These are phyloP conservation scores for Cetradonia linearis DNA, from an alignment of 495 filamentous ascomycete species.

Conservation along the genomic window DNA sequence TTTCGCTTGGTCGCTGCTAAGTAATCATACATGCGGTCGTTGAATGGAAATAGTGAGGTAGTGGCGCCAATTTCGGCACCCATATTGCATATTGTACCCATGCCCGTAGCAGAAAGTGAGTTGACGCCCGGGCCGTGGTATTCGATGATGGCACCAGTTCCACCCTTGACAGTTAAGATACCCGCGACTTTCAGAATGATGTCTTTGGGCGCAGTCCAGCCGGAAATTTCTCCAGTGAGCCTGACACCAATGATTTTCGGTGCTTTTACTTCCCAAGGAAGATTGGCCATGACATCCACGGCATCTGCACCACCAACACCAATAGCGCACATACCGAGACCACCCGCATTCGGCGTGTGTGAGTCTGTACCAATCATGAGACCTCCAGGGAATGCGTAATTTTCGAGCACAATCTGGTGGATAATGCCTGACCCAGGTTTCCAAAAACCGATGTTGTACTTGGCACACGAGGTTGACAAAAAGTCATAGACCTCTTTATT, in stretches of 20 bases:
- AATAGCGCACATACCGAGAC: conserved; percentile 90
- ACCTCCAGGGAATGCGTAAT: conserved; percentile 98
- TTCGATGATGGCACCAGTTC: conserved; percentile 93
- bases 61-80: conserved; percentile 91
- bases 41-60: conserved; percentile 98
- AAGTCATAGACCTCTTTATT: conserved; percentile 99
- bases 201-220: conserved; percentile 95
- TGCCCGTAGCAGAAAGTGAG: conserved; percentile 55
- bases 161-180: conserved; percentile 95
- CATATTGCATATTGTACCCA: conserved; percentile 33
- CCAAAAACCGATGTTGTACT: conserved; percentile 99
- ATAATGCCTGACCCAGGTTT: conserved; percentile 98
- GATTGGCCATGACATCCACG: conserved; percentile 96
- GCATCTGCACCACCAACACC: conserved; percentile 99
- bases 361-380: conserved; percentile 98
- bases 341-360: conserved; percentile 96
- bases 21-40: conserved; percentile 95
- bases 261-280: conserved; percentile 97
- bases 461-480: conserved; percentile 85
- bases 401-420: conserved; percentile 96
- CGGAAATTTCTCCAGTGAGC: conserved; percentile 78
- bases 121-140: conserved; percentile 84
- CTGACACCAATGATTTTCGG: conserved; percentile 95
- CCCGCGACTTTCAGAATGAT: conserved; percentile 98
- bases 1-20: conserved; percentile 83